Evolutionary conservation across 192 early-diverging fungal species (phyloP).

Genomic region (Geranomyces michiganensis): DNA sequence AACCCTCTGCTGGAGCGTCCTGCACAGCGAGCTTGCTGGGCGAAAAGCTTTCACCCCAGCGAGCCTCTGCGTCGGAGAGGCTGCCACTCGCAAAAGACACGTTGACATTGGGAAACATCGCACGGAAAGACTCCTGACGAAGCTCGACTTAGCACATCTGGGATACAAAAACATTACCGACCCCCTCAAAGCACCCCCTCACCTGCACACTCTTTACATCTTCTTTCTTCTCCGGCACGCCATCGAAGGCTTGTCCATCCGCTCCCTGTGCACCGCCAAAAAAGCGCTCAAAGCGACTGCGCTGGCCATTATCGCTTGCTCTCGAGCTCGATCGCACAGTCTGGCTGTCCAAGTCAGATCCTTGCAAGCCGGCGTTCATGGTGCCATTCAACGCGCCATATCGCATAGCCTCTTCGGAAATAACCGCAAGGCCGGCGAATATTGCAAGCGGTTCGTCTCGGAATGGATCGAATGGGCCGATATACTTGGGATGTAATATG

Average conservation of each 20-base stretch:
- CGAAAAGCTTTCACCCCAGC: constrained; percentile 44
- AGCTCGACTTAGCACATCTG: neutral
- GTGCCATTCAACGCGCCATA: neutral
- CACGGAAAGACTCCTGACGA: constrained; percentile 38
- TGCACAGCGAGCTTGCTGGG: constrained; percentile 39
- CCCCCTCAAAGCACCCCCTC: neutral
- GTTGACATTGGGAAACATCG: constrained; percentile 46
- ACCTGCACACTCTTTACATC: constrained; percentile 32
- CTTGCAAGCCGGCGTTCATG: neutral
- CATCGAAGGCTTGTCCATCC: neutral
- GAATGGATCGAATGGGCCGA: constrained; percentile 58
- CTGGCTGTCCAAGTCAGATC: constrained; percentile 2
- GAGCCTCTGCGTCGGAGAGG: constrained; percentile 36
- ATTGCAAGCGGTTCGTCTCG: constrained; percentile 39
- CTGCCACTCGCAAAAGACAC: constrained; percentile 39
- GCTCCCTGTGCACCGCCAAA: constrained; percentile 2
- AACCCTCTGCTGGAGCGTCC: constrained; percentile 16
- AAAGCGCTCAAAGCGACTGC: constrained; percentile 12
- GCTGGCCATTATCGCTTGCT: constrained; percentile 19
- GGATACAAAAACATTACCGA: neutral
- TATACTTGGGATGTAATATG: constrained; percentile 50
- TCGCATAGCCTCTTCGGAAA: constrained; percentile 2
- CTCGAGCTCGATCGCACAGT: constrained; percentile 15
- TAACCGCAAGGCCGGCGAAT: constrained; percentile 18
- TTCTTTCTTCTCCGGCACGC: constrained; percentile 24